Conservation (phyloP, 345 rosid genomes). For the Eucalyptus curtisii region DNA sequence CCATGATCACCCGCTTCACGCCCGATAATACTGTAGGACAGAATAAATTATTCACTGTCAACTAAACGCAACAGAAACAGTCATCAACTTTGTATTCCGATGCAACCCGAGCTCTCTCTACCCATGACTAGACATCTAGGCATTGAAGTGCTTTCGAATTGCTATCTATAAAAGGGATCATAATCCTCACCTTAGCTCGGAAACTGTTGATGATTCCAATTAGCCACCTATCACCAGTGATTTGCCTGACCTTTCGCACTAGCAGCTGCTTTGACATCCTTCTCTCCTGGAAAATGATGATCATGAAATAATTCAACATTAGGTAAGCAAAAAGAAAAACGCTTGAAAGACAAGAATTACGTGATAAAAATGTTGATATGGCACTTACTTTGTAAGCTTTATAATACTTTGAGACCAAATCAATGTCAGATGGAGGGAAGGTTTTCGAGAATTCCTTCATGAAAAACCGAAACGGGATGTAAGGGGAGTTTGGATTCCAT, state of each 20-base stretch:
- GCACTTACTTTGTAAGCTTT: conserved; percentile 37
- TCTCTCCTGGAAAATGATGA: conserved; percentile 25
- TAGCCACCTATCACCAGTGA: conserved; percentile 66
- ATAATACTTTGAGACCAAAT: conserved; percentile 37
- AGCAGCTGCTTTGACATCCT: conserved; percentile 51
- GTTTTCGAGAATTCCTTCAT: conserved; percentile 49
- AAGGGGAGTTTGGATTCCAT: conserved; percentile 54
- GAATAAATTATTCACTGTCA: not conserved
- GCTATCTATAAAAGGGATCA: not conserved
- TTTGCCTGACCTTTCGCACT: conserved; percentile 35
- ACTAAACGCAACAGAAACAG: not conserved
- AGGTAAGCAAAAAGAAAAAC: not conserved
- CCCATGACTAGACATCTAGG: not conserved
- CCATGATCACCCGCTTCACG: not conserved
- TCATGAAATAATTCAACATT: not conserved
- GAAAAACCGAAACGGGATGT: conserved; percentile 71
- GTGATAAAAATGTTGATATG: not conserved
- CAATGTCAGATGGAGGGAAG: conserved; percentile 28
- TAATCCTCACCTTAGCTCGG: conserved; percentile 26
- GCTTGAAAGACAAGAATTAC: not conserved
- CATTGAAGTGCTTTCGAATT: not conserved
- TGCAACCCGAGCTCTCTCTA: not conserved
- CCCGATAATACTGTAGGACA: not conserved
- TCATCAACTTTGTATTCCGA: not conserved
- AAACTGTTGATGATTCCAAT: conserved; percentile 47